Conservation (phyloP, 768 basidiomycete species). For the Antrodiella citrinella region DNA sequence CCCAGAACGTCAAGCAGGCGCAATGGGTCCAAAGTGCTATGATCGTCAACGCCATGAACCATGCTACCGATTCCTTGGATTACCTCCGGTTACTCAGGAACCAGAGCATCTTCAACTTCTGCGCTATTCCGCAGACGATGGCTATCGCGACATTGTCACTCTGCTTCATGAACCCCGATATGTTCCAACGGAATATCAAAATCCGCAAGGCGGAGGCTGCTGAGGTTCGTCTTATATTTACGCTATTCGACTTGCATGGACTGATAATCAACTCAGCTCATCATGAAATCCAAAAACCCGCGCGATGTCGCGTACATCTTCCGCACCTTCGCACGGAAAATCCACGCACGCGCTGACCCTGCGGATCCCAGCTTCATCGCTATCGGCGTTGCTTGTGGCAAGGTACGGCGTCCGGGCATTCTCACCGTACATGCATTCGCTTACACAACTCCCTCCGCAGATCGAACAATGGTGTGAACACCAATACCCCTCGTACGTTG, state of each 20-base stretch:
- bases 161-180: slow-evolving; percentile 87
- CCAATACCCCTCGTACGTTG: slow-evolving; percentile 88
- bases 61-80: slow-evolving; percentile 80
- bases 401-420: slow-evolving; percentile 48
- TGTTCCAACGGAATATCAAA: slow-evolving; percentile 87
- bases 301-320: slow-evolving; percentile 87
- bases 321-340: slow-evolving; percentile 69
- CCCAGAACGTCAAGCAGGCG: slow-evolving; percentile 54
- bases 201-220: slow-evolving; percentile 92
- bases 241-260: background rate
- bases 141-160: slow-evolving; percentile 88
- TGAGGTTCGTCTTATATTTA: slow-evolving; percentile 36
- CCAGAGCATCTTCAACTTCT: slow-evolving; percentile 93
- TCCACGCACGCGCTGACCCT: slow-evolving; percentile 73
- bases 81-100: slow-evolving; percentile 82
- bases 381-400: slow-evolving; percentile 76
- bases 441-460: slow-evolving; percentile 27
- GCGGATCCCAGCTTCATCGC: slow-evolving; percentile 84
- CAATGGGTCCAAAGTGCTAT: slow-evolving; percentile 81
- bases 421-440: slow-evolving; percentile 1
- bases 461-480: slow-evolving; percentile 94
- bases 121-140: slow-evolving; percentile 91
- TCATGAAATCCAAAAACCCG: slow-evolving; percentile 88
- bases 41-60: slow-evolving; percentile 81
- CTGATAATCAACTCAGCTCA: slow-evolving; percentile 45